Conservation (phyloP, 768 basidiomycete species). For the Tylopilus cervinicoccineus region DNA sequence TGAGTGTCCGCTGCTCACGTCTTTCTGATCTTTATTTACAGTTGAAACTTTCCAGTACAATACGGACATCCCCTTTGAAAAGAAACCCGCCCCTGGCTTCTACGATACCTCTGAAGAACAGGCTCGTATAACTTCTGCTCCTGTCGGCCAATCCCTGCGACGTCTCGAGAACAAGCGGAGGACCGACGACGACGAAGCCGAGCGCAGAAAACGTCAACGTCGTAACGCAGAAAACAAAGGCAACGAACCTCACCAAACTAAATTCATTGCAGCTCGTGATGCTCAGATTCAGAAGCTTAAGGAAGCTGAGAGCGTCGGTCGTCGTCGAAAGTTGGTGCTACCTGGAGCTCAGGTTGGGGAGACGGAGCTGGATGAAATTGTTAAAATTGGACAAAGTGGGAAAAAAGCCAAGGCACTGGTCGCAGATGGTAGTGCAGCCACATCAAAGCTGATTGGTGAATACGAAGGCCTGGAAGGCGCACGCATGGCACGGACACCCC, state of each 20-base stretch:
- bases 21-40: neutral
- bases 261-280: conserved; percentile 95
- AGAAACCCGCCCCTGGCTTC: conserved; percentile 92
- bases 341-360: conserved; percentile 94
- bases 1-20: conserved; percentile 35
- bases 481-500: conserved; percentile 88
- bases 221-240: conserved; percentile 62
- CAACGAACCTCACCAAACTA: conserved; percentile 73
- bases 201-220: conserved; percentile 84
- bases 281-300: conserved; percentile 97
- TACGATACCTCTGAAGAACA: conserved; percentile 96
- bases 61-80: conserved; percentile 97
- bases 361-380: conserved; percentile 92
- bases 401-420: conserved; percentile 88
- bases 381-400: conserved; percentile 93
- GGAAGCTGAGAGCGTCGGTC: conserved; percentile 93
- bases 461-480: conserved; percentile 89
- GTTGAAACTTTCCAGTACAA: conserved; percentile 67
- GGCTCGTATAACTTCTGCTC: conserved; percentile 79
- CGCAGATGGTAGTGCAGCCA: conserved; percentile 77
- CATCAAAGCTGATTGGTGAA: conserved; percentile 82
- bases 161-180: conserved; percentile 96
- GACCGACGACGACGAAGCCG: conserved; percentile 90
- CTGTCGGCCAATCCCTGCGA: conserved; percentile 85
- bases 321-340: conserved; percentile 77